Evolutionary conservation across 257 asterid genomes (phyloP).

Genomic region (Cruciata laevipes): DNA sequence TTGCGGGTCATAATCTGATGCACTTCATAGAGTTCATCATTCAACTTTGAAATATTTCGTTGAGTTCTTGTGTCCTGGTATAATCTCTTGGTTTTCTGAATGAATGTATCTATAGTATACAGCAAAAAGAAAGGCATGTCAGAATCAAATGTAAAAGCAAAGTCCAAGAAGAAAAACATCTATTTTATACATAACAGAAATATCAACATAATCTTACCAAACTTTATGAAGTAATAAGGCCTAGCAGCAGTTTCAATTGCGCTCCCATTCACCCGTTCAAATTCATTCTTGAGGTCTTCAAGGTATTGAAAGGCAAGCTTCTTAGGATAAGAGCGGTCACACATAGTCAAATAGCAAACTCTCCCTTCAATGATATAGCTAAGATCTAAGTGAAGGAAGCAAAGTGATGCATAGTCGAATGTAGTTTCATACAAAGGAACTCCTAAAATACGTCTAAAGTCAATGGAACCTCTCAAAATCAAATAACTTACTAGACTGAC

Average conservation of each 20-base stretch:
- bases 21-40: slow-evolving; percentile 97
- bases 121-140: slow-evolving; percentile 1
- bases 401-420: not conserved
- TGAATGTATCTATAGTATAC: slow-evolving; percentile 59
- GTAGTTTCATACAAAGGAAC: not conserved
- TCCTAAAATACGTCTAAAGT: not conserved
- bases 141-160: slow-evolving; percentile 11
- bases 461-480: not conserved
- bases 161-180: not conserved
- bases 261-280: slow-evolving; percentile 72
- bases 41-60: slow-evolving; percentile 78
- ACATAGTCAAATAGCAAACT: slow-evolving; percentile 89
- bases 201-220: slow-evolving; percentile 44
- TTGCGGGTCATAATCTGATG: slow-evolving; percentile 99
- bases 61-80: slow-evolving; percentile 97
- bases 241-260: slow-evolving; percentile 98
- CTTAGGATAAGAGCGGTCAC: slow-evolving; percentile 94
- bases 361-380: slow-evolving; percentile 89
- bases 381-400: slow-evolving; percentile 46
- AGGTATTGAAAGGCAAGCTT: slow-evolving; percentile 89
- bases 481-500: not conserved
- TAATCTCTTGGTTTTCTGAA: slow-evolving; percentile 82
- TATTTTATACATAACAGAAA: not conserved
- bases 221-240: slow-evolving; percentile 93
- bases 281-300: slow-evolving; percentile 92